Percentiles rank a stretch among this genome's conserved stretches.
These are phyloP conservation scores for Trichoderma sp. DNA, from an alignment of 2,329 filamentous ascomycete genomes.

Conservation along the genomic window DNA sequence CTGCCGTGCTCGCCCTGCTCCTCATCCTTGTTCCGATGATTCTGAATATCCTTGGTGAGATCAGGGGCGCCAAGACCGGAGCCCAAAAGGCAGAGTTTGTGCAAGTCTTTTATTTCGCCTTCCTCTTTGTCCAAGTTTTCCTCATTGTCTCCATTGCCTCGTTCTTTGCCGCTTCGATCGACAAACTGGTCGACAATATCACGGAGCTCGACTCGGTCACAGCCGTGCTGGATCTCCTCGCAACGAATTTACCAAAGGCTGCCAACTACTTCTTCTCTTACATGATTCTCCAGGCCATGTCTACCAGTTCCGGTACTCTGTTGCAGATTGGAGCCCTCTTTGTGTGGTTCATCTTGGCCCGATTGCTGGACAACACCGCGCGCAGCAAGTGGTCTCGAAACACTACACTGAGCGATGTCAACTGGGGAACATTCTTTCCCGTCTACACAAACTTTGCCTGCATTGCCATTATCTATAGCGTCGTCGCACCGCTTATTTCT, in stretches of 20 bases:
- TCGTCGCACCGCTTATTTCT: slow-evolving; percentile 86
- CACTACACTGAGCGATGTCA: slow-evolving; percentile 71
- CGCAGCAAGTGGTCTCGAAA: slow-evolving; percentile 83
- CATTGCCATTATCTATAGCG: slow-evolving; percentile 83
- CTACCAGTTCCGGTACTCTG: slow-evolving; percentile 84
- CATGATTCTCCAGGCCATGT: slow-evolving; percentile 91
- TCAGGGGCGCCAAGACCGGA: slow-evolving; percentile 80
- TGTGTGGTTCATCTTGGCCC: slow-evolving; percentile 78
- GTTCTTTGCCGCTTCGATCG: slow-evolving; percentile 63
- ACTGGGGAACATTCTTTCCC: slow-evolving; percentile 93
- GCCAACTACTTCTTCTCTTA: slow-evolving; percentile 99
- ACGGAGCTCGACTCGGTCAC: slow-evolving; percentile 51
- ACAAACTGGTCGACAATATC: slow-evolving; percentile 57
- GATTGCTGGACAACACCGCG: slow-evolving; percentile 77
- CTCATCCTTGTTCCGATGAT: slow-evolving; percentile 80
- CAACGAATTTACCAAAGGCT: slow-evolving; percentile 75
- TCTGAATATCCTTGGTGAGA: slow-evolving; percentile 67
- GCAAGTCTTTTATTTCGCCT: slow-evolving; percentile 88
- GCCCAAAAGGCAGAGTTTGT: slow-evolving; percentile 78
- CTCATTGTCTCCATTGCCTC: slow-evolving; percentile 85
- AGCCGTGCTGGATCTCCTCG: slow-evolving; percentile 69
- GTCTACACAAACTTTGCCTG: slow-evolving; percentile 96
- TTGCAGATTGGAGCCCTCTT: slow-evolving; percentile 78
- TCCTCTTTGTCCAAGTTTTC: slow-evolving; percentile 93
- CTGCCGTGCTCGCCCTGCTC: slow-evolving; percentile 71